A percentile compares a stretch with the other conserved stretches of the same genome.
Conservation (phyloP, 2,329 filamentous ascomycete genomes). For the Emergomyces pasteurianus region DNA sequence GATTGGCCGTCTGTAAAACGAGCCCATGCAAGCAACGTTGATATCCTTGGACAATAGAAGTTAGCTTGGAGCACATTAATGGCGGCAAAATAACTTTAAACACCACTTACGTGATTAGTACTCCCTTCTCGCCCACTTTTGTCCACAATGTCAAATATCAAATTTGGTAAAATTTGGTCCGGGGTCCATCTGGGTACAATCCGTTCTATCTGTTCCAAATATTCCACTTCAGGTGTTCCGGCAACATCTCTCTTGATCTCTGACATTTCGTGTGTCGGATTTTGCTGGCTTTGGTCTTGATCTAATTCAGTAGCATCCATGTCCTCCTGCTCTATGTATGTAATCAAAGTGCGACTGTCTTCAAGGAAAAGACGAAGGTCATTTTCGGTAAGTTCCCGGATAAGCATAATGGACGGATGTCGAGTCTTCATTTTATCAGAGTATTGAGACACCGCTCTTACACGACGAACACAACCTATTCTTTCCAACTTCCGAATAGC, state of each 20-base stretch:
- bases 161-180: constrained; percentile 40
- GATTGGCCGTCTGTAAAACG: constrained; percentile 42
- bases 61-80: constrained; percentile 2
- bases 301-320: constrained; percentile 19
- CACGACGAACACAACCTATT: constrained; percentile 34
- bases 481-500: constrained; percentile 34
- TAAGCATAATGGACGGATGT: constrained; percentile 33
- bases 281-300: constrained; percentile 20
- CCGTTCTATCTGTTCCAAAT: constrained; percentile 22
- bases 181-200: constrained; percentile 44
- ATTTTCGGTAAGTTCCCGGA: constrained; percentile 29
- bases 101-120: constrained; percentile 32
- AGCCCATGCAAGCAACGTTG: constrained; percentile 34
- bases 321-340: constrained; percentile 19
- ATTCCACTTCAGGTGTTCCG: constrained; percentile 10
- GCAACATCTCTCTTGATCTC: neutral
- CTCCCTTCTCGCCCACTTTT: constrained; percentile 37
- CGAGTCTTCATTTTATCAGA: constrained; percentile 22
- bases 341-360: constrained; percentile 18
- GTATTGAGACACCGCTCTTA: constrained; percentile 32
- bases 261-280: constrained; percentile 10
- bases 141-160: constrained; percentile 39
- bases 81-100: neutral
- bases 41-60: constrained; percentile 23
- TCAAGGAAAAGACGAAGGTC: constrained; percentile 32